Evolutionary conservation across 768 basidiomycete genomes (phyloP).

Genomic region (Lentinula detonsa): DNA sequence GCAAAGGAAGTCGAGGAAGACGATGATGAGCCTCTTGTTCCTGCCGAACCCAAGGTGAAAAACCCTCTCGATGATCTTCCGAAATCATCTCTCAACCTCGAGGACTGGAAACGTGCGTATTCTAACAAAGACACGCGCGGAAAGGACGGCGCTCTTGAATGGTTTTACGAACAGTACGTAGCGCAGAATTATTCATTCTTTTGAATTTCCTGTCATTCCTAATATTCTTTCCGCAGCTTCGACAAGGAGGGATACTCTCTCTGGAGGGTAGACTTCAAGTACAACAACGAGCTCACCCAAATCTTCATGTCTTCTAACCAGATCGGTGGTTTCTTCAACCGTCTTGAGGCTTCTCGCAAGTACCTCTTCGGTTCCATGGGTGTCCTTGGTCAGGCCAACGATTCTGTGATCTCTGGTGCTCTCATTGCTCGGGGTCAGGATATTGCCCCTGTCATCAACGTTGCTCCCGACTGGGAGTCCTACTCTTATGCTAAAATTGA

Average conservation of each 20-base stretch:
- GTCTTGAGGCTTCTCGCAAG: conserved; percentile 94
- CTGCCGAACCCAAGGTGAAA: conserved; percentile 84
- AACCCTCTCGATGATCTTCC: conserved; percentile 93
- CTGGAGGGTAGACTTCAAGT: conserved; percentile 96
- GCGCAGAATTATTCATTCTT: background rate
- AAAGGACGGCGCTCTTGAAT: conserved; percentile 75
- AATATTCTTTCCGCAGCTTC: conserved; percentile 42
- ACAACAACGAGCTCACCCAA: conserved; percentile 88
- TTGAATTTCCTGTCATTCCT: background rate
- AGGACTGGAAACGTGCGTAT: conserved; percentile 97
- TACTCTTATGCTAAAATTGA: conserved; percentile 80
- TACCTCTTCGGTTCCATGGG: conserved; percentile 93
- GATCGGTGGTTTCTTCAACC: conserved; percentile 95
- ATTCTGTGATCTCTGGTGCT: conserved; percentile 76
- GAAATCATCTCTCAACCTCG: conserved; percentile 81
- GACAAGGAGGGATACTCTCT: conserved; percentile 86
- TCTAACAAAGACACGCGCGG: conserved; percentile 97
- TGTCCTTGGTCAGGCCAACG: conserved; percentile 77
- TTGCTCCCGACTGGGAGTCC: conserved; percentile 89
- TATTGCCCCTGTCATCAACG: conserved; percentile 59
- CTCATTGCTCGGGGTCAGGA: conserved; percentile 83
- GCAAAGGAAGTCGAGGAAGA: conserved; percentile 55
- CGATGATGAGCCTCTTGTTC: conserved; percentile 67
- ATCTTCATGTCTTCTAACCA: conserved; percentile 95
- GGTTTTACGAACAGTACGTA: conserved; percentile 93